These are phyloP conservation scores for Colletotrichum sp. DNA, from an alignment of 2,329 filamentous ascomycete genomes.

Conservation along the genomic window DNA sequence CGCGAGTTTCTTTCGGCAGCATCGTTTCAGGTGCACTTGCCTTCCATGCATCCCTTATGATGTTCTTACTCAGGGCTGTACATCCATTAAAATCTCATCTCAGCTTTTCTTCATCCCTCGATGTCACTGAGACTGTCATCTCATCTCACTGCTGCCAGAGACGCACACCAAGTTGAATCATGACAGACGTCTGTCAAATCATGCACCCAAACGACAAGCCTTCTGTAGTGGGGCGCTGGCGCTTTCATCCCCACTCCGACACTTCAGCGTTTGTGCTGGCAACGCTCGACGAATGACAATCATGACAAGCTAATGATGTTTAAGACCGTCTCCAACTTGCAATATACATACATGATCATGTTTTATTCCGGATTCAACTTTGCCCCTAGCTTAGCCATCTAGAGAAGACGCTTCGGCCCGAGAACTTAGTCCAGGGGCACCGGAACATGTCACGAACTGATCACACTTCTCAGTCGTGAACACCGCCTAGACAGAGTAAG, in stretches of 20 bases:
- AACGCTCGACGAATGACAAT: neutral
- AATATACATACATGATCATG: neutral
- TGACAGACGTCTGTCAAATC: neutral
- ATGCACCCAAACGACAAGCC: neutral
- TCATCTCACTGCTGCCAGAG: neutral
- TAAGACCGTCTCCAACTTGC: neutral
- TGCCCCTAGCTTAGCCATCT: neutral
- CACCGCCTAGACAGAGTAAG: neutral
- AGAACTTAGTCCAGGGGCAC: neutral
- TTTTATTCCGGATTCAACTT: rapidly evolving
- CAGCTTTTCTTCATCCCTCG: neutral
- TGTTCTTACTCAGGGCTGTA: neutral
- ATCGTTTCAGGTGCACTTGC: neutral
- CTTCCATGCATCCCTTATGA: neutral
- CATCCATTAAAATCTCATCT: neutral
- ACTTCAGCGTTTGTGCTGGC: neutral
- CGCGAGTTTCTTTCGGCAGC: neutral
- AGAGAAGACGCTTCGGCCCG: neutral
- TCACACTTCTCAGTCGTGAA: neutral
- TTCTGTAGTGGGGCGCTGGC: neutral
- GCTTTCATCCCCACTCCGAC: neutral
- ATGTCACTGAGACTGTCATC: neutral
- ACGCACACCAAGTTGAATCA: neutral
- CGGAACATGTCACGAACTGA: neutral
- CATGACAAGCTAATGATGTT: rapidly evolving